phyloP scores from a whole-genome alignment of 257 asterid genomes.

The Anisodus acutangulus region DNA sequence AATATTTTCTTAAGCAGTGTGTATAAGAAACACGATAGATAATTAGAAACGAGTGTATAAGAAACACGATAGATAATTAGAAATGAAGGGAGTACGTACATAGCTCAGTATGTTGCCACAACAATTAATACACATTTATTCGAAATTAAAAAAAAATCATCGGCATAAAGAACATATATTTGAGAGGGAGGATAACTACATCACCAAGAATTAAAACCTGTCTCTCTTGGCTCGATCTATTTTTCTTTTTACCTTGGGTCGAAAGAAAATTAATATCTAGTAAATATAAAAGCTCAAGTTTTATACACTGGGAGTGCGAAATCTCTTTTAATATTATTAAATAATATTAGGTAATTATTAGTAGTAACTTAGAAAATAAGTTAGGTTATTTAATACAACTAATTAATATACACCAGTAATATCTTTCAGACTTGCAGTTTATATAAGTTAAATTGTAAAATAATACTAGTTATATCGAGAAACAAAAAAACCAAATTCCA shows the following conservation, averaged over 20 bases:
- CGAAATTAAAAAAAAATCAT: not conserved
- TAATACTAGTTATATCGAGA: not conserved
- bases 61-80: no score
- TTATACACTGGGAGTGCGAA: no score
- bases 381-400: no score
- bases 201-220: not conserved
- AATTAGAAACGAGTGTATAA: no score
- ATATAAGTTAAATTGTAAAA: not conserved
- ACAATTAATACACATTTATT: not conserved
- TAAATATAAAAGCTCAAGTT: not conserved
- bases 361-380: no score
- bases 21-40: no score
- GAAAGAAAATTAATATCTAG: not conserved
- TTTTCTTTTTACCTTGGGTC: not conserved
- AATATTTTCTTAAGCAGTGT: no score
- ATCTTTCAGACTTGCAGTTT: not conserved
- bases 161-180: not conserved
- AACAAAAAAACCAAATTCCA: not conserved
- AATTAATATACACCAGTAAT: not conserved
- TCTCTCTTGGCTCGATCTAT: not conserved
- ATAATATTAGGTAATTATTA: no score
- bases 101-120: not conserved
- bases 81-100: no score
- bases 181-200: not conserved
- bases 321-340: not conserved